Evolutionary conservation across 805 yeast genomes (phyloP).

Genomic region (Peterozyma toletana): DNA sequence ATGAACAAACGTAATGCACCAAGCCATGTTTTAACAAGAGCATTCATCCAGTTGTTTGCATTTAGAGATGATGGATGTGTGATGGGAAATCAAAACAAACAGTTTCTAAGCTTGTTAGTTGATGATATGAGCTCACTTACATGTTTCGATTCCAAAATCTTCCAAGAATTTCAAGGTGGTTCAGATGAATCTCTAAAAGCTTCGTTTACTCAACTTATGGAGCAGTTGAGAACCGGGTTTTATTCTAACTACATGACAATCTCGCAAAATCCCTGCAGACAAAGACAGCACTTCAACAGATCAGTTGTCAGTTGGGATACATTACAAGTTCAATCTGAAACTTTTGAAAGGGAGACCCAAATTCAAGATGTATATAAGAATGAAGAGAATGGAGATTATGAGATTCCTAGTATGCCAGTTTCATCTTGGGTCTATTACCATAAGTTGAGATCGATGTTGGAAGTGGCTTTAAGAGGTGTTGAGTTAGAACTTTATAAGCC

Average conservation of each 20-base stretch:
- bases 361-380: conserved; percentile 19
- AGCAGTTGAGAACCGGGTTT: conserved; percentile 40
- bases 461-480: conserved; percentile 66
- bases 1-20: conserved; percentile 17
- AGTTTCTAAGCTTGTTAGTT: conserved; percentile 27
- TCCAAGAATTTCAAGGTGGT: conserved; percentile 14
- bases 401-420: conserved; percentile 48
- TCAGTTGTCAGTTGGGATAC: conserved; percentile 64
- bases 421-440: conserved; percentile 62
- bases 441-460: conserved; percentile 66
- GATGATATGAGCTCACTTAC: conserved; percentile 37
- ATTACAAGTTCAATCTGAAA: conserved; percentile 68
- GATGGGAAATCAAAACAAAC: conserved; percentile 35
- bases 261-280: conserved; percentile 71
- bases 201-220: conserved; percentile 23
- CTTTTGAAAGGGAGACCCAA: conserved; percentile 44
- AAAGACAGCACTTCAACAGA: conserved; percentile 66
- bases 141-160: conserved; percentile 26
- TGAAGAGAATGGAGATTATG: conserved; percentile 13
- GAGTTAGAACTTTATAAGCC: conserved; percentile 66
- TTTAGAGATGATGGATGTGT: conserved; percentile 57
- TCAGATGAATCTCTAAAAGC: conserved; percentile 12
- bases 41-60: conserved; percentile 53
- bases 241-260: conserved; percentile 34
- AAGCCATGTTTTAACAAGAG: conserved; percentile 48